These are phyloP conservation scores for Conticribra guillardii DNA, from an alignment of 108 stramenopile genomes.

Conservation along the genomic window DNA sequence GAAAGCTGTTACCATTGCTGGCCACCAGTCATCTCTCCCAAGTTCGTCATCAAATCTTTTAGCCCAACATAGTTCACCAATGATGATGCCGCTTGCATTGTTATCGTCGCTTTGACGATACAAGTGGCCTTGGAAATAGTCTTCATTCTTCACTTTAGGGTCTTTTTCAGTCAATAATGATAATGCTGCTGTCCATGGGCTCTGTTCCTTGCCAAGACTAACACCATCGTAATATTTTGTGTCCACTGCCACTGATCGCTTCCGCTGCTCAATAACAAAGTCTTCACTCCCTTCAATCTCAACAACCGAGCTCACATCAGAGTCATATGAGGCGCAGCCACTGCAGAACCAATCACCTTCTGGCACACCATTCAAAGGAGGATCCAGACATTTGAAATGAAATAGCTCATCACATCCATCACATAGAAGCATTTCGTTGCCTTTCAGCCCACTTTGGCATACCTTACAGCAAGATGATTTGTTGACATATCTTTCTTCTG, in stretches of 20 bases:
- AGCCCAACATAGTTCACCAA: slow-evolving; percentile 47
- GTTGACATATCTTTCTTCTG: not conserved
- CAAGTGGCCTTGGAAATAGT: slow-evolving; percentile 10
- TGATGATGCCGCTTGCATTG: slow-evolving; percentile 9
- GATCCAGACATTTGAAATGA: slow-evolving; percentile 58
- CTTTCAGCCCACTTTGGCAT: slow-evolving; percentile 26
- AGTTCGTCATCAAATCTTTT: slow-evolving; percentile 34
- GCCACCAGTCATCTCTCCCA: slow-evolving; percentile 45
- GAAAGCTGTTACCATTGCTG: slow-evolving; percentile 40
- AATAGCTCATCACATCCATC: slow-evolving; percentile 73
- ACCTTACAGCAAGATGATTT: slow-evolving; percentile 40
- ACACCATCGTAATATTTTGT: slow-evolving; percentile 3
- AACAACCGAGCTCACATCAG: slow-evolving; percentile 46
- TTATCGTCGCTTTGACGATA: slow-evolving; percentile 6
- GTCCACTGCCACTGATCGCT: slow-evolving; percentile 14
- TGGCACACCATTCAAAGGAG: slow-evolving; percentile 54
- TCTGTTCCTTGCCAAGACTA: slow-evolving; percentile 19
- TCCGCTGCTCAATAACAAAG: slow-evolving; percentile 58
- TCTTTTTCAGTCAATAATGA: slow-evolving; percentile 30
- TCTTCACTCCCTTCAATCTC: slow-evolving; percentile 57
- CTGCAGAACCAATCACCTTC: slow-evolving; percentile 67
- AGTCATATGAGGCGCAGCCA: slow-evolving; percentile 39
- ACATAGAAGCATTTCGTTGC: slow-evolving; percentile 57
- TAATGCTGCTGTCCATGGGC: slow-evolving; percentile 24
- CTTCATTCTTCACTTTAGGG: slow-evolving; percentile 6